These are phyloP conservation scores for Fusarium sp. DNA, from an alignment of 2,329 filamentous ascomycete species.

Conservation along the genomic window DNA sequence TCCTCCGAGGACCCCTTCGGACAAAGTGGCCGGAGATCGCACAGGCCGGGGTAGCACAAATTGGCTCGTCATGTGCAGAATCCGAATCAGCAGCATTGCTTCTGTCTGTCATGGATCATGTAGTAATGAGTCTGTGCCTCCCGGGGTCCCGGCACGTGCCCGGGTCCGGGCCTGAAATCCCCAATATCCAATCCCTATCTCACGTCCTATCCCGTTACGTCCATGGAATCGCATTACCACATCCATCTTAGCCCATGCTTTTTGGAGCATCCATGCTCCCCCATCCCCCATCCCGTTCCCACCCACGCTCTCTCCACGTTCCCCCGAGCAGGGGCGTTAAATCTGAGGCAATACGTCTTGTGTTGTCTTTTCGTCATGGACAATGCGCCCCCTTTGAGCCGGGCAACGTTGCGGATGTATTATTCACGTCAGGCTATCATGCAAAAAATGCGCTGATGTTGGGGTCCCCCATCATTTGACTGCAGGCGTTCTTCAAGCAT, in stretches of 20 bases:
- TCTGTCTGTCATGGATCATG: neutral
- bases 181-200: slow-evolving; percentile 32
- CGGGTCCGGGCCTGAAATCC: slow-evolving; percentile 32
- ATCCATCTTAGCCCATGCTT: slow-evolving; percentile 22
- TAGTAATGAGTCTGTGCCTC: slow-evolving; percentile 16
- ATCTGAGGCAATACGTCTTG: slow-evolving; percentile 36
- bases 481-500: slow-evolving; percentile 5
- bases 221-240: neutral
- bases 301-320: slow-evolving; percentile 37
- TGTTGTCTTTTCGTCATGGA: slow-evolving; percentile 36
- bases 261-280: slow-evolving; percentile 37
- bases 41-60: too few relatives aligned
- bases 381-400: slow-evolving; percentile 22
- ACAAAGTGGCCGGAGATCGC: slow-evolving; percentile 25
- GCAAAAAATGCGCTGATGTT: slow-evolving; percentile 47
- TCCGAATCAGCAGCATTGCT: slow-evolving; percentile 8
- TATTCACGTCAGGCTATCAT: slow-evolving; percentile 46
- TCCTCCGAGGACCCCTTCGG: slow-evolving; percentile 32
- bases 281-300: slow-evolving; percentile 23
- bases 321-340: slow-evolving; percentile 23
- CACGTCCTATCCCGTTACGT: neutral
- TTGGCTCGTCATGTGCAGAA: slow-evolving; percentile 14
- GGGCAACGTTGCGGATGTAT: too few relatives aligned
- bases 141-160: slow-evolving; percentile 42
- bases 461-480: slow-evolving; percentile 23